Evolutionary conservation across 2,329 filamentous ascomycete species (phyloP).

Genomic region (Paecilomyces variotii): DNA sequence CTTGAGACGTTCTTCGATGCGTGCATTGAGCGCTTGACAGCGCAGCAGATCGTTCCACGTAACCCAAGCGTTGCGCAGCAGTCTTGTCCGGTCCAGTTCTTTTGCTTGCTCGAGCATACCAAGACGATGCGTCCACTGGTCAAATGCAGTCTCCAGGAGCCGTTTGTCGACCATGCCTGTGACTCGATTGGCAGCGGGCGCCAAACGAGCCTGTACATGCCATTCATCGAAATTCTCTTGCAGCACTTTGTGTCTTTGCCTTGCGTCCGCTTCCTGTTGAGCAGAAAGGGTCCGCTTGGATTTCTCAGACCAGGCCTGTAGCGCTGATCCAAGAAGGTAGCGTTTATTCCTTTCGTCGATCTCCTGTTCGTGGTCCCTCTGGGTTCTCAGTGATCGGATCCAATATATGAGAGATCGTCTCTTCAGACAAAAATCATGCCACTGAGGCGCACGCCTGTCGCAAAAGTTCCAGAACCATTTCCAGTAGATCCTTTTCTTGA

Average conservation of each 20-base stretch:
- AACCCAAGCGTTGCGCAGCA: constrained; percentile 51
- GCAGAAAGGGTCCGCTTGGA: constrained; percentile 18
- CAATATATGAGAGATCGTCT: constrained; percentile 33
- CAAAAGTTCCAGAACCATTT: constrained; percentile 39
- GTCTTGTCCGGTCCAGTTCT: constrained; percentile 42
- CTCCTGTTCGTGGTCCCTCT: constrained; percentile 31
- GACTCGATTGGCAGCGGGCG: constrained; percentile 35
- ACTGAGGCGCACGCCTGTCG: constrained; percentile 35
- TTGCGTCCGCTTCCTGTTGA: constrained; percentile 23
- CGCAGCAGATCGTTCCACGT: constrained; percentile 56
- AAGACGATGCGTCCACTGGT: constrained; percentile 42
- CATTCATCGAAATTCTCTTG: constrained; percentile 34
- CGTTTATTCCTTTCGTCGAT: constrained; percentile 25
- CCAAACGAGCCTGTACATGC: constrained; percentile 34
- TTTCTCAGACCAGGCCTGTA: constrained; percentile 29
- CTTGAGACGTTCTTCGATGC: constrained; percentile 49
- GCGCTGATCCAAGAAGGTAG: constrained; percentile 16
- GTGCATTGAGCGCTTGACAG: constrained; percentile 42
- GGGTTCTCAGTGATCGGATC: constrained; percentile 32
- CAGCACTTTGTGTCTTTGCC: constrained; percentile 24
- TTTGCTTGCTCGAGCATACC: constrained; percentile 41
- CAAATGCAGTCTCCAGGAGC: constrained; percentile 39
- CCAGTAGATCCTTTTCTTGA: constrained; percentile 30
- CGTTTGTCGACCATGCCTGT: constrained; percentile 38
- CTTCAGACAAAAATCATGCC: constrained; percentile 34